A percentile compares a stretch with the other conserved stretches of the same genome.
Evolutionary conservation across 2,329 filamentous ascomycete genomes (phyloP).

Genomic region (Botryotinia globosa): DNA sequence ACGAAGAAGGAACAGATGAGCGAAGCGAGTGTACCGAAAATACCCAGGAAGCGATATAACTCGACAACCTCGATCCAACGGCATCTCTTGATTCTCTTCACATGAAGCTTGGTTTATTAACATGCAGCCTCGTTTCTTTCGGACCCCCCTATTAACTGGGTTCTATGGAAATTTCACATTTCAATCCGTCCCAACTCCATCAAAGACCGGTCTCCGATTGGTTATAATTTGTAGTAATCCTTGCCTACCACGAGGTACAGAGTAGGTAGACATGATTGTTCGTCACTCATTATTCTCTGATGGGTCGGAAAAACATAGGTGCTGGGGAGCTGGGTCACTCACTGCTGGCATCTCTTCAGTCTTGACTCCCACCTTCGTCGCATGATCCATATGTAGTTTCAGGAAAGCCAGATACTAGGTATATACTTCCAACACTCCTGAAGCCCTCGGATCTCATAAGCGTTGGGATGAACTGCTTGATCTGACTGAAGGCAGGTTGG

Average conservation of each 20-base stretch:
- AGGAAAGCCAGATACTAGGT: not conserved
- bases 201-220: not conserved
- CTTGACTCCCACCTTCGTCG: not conserved
- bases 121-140: conserved; percentile 9
- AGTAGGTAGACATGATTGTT: conserved; percentile 12
- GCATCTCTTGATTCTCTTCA: not conserved
- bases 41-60: not conserved
- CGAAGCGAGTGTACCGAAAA: not conserved
- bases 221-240: not conserved
- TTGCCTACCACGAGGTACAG: conserved; percentile 19
- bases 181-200: not conserved
- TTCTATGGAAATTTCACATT: conserved; percentile 4
- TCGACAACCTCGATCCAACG: not conserved
- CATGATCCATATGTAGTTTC: not conserved
- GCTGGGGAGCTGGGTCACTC: not conserved
- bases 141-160: not conserved
- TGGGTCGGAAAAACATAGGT: conserved; percentile 1
- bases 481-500: not conserved
- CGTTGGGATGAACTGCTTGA: not conserved
- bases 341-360: not conserved
- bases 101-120: not conserved
- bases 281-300: conserved; percentile 2
- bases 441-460: not conserved
- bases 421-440: not conserved
- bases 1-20: not conserved